phyloP scores from a whole-genome alignment of 768 basidiomycete genomes.

The Trametes cinnabarina region DNA sequence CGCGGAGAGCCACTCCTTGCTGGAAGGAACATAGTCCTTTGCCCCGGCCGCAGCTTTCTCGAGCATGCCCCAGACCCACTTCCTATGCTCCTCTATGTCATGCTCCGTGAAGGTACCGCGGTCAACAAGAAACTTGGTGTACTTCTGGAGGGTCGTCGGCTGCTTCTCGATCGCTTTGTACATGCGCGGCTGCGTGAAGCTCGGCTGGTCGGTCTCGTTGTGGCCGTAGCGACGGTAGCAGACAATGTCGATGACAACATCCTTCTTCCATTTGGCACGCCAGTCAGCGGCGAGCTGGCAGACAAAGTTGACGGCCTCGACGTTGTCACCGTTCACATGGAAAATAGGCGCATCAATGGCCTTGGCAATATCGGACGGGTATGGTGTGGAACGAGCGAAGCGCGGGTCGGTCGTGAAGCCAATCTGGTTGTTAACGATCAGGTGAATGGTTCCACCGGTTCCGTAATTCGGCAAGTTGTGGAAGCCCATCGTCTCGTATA shows the following conservation, averaged over 20 bases:
- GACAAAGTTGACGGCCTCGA: constrained; percentile 97
- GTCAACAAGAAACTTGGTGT: constrained; percentile 85
- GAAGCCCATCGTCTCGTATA: constrained; percentile 99
- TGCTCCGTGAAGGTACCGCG: constrained; percentile 93
- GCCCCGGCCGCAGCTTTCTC: constrained; percentile 92
- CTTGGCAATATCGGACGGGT: constrained; percentile 97
- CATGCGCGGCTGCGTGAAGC: constrained; percentile 98
- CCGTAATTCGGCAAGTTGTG: constrained; percentile 94
- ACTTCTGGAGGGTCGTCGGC: constrained; percentile 87
- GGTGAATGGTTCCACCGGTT: constrained; percentile 95
- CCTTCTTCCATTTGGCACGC: constrained; percentile 97
- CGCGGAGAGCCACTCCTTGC: constrained; percentile 96
- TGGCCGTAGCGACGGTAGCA: constrained; percentile 99
- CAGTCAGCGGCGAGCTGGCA: constrained; percentile 98
- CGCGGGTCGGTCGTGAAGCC: constrained; percentile 99
- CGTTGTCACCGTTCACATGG: constrained; percentile 99
- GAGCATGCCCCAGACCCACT: constrained; percentile 99
- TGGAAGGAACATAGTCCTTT: constrained; percentile 93
- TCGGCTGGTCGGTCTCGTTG: constrained; percentile 98
- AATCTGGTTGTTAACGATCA: constrained; percentile 99
- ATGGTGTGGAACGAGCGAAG: constrained; percentile 95
- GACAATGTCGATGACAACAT: constrained; percentile 97
- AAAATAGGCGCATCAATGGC: constrained; percentile 98
- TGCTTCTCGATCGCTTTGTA: constrained; percentile 96
- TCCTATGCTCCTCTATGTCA: constrained; percentile 97